A percentile compares a stretch with the other conserved stretches of the same genome.
These are phyloP conservation scores for Ophiostoma quercus DNA, from an alignment of 2,329 filamentous ascomycete species.

Conservation along the genomic window DNA sequence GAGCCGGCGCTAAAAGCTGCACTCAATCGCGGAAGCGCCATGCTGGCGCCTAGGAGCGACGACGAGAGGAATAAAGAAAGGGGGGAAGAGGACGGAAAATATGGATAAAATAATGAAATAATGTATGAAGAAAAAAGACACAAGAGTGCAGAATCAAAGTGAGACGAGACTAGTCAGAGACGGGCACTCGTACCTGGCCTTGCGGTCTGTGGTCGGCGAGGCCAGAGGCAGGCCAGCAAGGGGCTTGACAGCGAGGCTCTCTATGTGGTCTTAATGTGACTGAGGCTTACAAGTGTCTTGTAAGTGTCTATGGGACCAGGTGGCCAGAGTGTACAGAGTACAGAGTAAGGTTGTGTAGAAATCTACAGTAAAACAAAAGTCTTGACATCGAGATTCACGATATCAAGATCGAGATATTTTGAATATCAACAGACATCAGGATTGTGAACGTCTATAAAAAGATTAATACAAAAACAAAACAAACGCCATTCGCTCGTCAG, in stretches of 20 bases:
- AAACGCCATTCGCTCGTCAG: not conserved
- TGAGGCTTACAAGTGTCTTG: not conserved
- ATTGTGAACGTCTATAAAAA: not conserved
- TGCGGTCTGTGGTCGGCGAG: not conserved
- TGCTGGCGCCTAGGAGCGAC: slow-evolving; percentile 22
- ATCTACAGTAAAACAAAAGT: not conserved
- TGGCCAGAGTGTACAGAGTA: not conserved
- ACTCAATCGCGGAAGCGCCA: slow-evolving; percentile 22
- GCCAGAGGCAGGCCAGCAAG: not conserved
- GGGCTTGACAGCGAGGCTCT: not conserved
- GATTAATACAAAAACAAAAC: not conserved
- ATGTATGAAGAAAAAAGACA: not conserved
- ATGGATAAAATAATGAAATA: not conserved
- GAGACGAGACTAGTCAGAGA: not conserved
- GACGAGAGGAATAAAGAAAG: not conserved
- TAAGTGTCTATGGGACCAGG: not conserved
- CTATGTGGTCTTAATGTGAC: not conserved
- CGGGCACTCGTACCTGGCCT: not conserved
- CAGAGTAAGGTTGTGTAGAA: not conserved
- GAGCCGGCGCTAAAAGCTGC: not conserved
- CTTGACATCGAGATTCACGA: not conserved
- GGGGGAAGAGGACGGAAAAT: not conserved
- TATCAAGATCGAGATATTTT: not conserved
- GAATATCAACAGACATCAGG: not conserved
- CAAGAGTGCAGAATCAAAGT: not conserved